Conservation (phyloP, 2,329 filamentous ascomycete species). For the Botrytis fabae region DNA sequence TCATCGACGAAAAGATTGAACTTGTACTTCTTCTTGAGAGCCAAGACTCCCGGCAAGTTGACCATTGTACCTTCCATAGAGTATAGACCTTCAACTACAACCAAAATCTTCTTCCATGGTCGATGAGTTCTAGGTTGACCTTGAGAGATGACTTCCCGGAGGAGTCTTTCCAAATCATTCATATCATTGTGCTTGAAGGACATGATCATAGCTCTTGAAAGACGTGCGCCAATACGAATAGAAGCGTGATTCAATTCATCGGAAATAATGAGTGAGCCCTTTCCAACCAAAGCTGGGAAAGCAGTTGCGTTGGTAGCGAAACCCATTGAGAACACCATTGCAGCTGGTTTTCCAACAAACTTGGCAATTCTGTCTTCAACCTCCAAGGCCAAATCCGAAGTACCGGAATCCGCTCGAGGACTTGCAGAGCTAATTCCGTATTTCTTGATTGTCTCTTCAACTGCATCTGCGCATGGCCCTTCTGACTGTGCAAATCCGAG, state of each 20-base stretch:
- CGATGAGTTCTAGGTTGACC: conserved; percentile 97
- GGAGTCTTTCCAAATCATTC: conserved; percentile 76
- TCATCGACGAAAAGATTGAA: conserved; percentile 95
- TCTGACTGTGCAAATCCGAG: conserved; percentile 97
- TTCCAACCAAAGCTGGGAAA: conserved; percentile 88
- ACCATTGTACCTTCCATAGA: conserved; percentile 99
- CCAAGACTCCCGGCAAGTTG: conserved; percentile 86
- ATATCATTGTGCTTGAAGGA: conserved; percentile 99
- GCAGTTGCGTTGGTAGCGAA: conserved; percentile 94
- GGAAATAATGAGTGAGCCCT: conserved; percentile 91
- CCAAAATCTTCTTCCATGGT: conserved; percentile 98
- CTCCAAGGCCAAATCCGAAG: conserved; percentile 81
- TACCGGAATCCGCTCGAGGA: conserved; percentile 80
- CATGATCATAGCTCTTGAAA: conserved; percentile 90
- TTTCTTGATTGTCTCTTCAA: conserved; percentile 80
- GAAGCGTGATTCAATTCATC: conserved; percentile 98
- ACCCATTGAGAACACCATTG: conserved; percentile 99
- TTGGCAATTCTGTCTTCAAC: conserved; percentile 86
- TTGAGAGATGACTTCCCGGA: conserved; percentile 92
- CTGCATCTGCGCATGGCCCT: conserved; percentile 90
- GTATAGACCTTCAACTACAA: conserved; percentile 95
- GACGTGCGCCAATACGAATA: conserved; percentile 89
- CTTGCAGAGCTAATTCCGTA: conserved; percentile 84
- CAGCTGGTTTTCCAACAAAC: conserved; percentile 90
- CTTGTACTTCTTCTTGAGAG: conserved; percentile 93